Base-by-base conservation (phyloP, 2,329 filamentous ascomycete genomes). In the Fusarium xylarioides region DNA sequence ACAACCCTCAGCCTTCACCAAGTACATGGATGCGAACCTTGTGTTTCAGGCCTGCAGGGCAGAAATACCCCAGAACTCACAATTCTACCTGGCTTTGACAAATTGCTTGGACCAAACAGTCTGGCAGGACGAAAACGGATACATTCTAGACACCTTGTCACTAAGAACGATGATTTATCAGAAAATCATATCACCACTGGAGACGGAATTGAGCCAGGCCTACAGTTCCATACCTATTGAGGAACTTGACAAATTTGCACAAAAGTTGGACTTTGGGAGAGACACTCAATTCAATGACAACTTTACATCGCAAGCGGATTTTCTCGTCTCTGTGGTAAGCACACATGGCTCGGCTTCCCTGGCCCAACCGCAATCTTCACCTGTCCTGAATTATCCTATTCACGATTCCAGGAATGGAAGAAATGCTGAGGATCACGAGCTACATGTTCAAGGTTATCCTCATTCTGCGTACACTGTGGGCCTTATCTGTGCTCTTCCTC, bases 281-380 rank as follows among this genome's bases (percentile, higher is more conserved):
- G 46, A 30, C 30, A 30, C 40, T 30, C 11, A 47, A 0, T 16
- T 9, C 23, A 16, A n/a, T n/a, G 2, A n/a, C 1, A n/a, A 42
- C 0, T 0, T 0, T n/a, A n/a, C n/a, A n/a, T n/a, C n/a, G n/a
- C n/a, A 14, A 21, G n/a, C 2, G 40, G 0, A 0, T 6, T 23
- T 23, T 14, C 4, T 21, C n/a, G 16, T 5, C n/a, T 1, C 23
- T 9, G 26, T 26, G 26, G 5, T 26, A 26, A 26, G 5, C 26
- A 26, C 26, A 26, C 26, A 26, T 26, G 26, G 26, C 26, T 26
- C 26, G 4, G 5, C 26, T 26, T 26, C 26, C 5, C 5, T 26
- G 26, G 26, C 4, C 4, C 26, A 26, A 4, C 26, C 4, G 5
- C 26, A 4, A 26, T 26, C 26, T 26, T 26, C 26, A 26, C 4